phyloP scores from a whole-genome alignment of 257 asterid genomes.

The Knoxia roxburghii region DNA sequence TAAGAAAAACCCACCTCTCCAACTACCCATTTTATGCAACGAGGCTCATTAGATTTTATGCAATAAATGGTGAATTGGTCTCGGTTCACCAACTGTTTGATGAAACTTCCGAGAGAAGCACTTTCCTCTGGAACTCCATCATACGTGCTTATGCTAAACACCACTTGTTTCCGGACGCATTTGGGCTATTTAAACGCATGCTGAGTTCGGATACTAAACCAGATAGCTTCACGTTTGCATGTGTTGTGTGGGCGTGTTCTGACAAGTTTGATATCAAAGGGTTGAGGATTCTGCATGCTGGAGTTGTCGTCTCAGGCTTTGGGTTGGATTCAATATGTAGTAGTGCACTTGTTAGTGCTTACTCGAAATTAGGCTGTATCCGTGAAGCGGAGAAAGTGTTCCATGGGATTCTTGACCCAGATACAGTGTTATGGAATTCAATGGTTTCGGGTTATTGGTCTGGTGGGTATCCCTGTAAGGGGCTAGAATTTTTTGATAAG shows the following conservation, averaged over 20 bases:
- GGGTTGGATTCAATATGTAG: conserved; percentile 50
- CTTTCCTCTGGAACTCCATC: conserved; percentile 75
- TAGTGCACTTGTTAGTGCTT: conserved; percentile 64
- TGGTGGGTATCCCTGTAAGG: conserved; percentile 39
- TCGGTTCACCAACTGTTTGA: conserved; percentile 77
- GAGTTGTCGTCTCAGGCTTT: conserved; percentile 46
- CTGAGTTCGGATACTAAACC: conserved; percentile 45
- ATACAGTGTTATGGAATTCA: conserved; percentile 72
- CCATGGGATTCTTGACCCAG: conserved; percentile 45
- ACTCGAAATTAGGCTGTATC: conserved; percentile 56
- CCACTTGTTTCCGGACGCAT: conserved; percentile 38
- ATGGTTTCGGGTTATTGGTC: conserved; percentile 64
- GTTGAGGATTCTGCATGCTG: conserved; percentile 50
- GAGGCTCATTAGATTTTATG: conserved; percentile 52
- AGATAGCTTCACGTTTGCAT: conserved; percentile 69
- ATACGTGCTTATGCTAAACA: conserved; percentile 70
- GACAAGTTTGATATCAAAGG: conserved; percentile 34
- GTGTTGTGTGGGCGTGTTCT: conserved; percentile 57
- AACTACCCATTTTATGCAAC: conserved; percentile 67
- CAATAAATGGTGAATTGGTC: conserved; percentile 42
- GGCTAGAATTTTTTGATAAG: conserved; percentile 30
- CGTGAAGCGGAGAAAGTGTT: conserved; percentile 50
- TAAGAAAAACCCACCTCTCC: conserved; percentile 41
- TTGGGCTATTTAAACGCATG: conserved; percentile 46
- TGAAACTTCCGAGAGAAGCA: conserved; percentile 48